Conservation (phyloP, 2,329 filamentous ascomycete species). For the Erysiphe pulchra region DNA sequence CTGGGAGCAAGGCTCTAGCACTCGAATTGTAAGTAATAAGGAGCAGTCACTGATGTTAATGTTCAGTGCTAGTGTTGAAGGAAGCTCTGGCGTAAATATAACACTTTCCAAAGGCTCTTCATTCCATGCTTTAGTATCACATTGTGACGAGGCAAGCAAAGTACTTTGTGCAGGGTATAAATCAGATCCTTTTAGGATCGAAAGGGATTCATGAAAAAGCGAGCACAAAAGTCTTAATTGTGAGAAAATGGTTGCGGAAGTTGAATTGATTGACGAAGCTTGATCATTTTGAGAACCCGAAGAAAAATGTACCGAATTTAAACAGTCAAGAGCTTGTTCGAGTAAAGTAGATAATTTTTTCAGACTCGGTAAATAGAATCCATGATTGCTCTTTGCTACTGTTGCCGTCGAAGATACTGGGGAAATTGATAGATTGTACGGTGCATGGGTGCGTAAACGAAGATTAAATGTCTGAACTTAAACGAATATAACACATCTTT, state of each 20-base stretch:
- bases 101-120: not conserved
- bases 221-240: constrained; percentile 30
- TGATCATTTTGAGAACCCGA: constrained; percentile 22
- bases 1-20: constrained; percentile 37
- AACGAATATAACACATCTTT: no score
- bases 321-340: constrained; percentile 59
- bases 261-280: constrained; percentile 16
- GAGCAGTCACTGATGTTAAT: constrained; percentile 43
- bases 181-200: constrained; percentile 28
- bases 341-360: constrained; percentile 50
- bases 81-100: constrained; percentile 32
- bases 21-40: constrained; percentile 42
- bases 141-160: not conserved
- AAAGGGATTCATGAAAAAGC: constrained; percentile 24
- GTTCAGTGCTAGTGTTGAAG: constrained; percentile 47
- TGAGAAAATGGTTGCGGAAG: constrained; percentile 16
- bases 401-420: not conserved
- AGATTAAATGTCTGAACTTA: constrained; percentile 42
- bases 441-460: constrained; percentile 41
- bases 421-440: constrained; percentile 8
- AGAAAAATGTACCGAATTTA: constrained; percentile 51
- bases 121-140: constrained; percentile 1
- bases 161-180: not conserved
- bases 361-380: constrained; percentile 39
- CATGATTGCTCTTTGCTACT: constrained; percentile 12